A percentile compares a stretch with the other conserved stretches of the same genome.
Evolutionary conservation across 148 eudicot species (phyloP).

Genomic region (Limonium bicolor): DNA sequence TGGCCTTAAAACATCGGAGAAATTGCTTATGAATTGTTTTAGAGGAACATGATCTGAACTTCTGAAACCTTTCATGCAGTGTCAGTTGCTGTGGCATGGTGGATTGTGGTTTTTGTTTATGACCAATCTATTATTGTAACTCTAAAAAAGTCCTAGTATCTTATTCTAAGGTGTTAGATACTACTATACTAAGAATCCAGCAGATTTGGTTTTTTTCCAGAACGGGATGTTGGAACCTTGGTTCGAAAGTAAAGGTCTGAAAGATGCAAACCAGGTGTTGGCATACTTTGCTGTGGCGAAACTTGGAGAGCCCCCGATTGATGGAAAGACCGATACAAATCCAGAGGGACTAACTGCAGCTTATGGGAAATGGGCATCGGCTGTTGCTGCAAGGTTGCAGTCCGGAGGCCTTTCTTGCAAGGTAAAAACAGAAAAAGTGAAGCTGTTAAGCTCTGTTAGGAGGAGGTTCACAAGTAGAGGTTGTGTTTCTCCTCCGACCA

Average conservation of each 20-base stretch:
- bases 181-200: conserved; percentile 60
- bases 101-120: not conserved
- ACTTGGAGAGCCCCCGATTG: conserved; percentile 84
- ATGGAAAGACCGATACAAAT: conserved; percentile 88
- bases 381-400: conserved; percentile 65
- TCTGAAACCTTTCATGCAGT: too few relatives aligned
- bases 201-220: conserved; percentile 99
- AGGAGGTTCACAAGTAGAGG: too few relatives aligned
- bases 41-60: too few relatives aligned
- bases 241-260: conserved; percentile 79
- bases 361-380: conserved; percentile 91
- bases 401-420: conserved; percentile 95
- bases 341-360: conserved; percentile 96
- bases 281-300: conserved; percentile 94
- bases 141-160: not conserved
- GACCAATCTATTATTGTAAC: not conserved
- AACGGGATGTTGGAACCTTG: conserved; percentile 99
- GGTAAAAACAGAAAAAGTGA: conserved; percentile 29
- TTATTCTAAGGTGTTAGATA: conserved; percentile 12
- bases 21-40: too few relatives aligned
- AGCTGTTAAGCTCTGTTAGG: too few relatives aligned
- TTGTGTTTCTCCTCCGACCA: too few relatives aligned
- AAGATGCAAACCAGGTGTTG: conserved; percentile 75
- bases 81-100: not conserved
- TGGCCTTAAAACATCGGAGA: too few relatives aligned